phyloP scores from a whole-genome alignment of 2,329 filamentous ascomycete genomes.

The Septoria petroselini region DNA sequence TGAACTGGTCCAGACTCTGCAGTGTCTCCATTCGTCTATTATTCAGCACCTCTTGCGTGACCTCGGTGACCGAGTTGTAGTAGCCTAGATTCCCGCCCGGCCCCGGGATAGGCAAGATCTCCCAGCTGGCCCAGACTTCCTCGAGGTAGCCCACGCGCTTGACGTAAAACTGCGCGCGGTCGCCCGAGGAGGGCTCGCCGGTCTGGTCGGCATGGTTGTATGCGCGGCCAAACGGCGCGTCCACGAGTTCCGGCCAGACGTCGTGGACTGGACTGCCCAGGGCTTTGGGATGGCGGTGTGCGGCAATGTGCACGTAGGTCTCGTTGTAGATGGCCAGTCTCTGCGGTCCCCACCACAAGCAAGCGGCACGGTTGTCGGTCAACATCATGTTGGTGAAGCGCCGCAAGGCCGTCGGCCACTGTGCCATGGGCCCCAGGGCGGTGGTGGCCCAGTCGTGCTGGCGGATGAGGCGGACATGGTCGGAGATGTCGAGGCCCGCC shows the following conservation, averaged over 20 bases:
- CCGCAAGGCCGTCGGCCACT: slow-evolving; percentile 21
- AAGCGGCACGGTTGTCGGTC: slow-evolving; percentile 21
- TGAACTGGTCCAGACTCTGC: slow-evolving; percentile 13
- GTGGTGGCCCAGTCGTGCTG: slow-evolving; percentile 23
- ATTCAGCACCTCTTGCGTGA: slow-evolving; percentile 17
- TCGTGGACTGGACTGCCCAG: slow-evolving; percentile 21
- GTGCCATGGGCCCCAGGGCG: slow-evolving; percentile 19
- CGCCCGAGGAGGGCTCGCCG: slow-evolving; percentile 15
- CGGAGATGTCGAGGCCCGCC: slow-evolving; percentile 1
- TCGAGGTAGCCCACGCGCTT: slow-evolving; percentile 14
- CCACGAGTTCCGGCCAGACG: slow-evolving; percentile 21
- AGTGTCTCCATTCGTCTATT: slow-evolving; percentile 20
- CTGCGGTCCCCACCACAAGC: slow-evolving; percentile 30
- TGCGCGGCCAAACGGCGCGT: neutral
- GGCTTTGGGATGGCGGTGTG: slow-evolving; percentile 28
- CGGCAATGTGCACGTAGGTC: slow-evolving; percentile 36
- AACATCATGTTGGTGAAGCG: slow-evolving; percentile 23
- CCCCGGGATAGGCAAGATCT: slow-evolving; percentile 11
- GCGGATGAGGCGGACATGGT: slow-evolving; percentile 18
- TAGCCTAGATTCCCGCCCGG: slow-evolving; percentile 12
- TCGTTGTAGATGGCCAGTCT: slow-evolving; percentile 41
- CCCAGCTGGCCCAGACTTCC: slow-evolving; percentile 20
- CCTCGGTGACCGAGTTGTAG: slow-evolving; percentile 17
- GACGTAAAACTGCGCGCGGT: slow-evolving; percentile 19
- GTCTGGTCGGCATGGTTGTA: slow-evolving; percentile 17